These are phyloP conservation scores for Pseudohalonectria lignicola DNA, from an alignment of 2,329 filamentous ascomycete genomes.

Conservation along the genomic window DNA sequence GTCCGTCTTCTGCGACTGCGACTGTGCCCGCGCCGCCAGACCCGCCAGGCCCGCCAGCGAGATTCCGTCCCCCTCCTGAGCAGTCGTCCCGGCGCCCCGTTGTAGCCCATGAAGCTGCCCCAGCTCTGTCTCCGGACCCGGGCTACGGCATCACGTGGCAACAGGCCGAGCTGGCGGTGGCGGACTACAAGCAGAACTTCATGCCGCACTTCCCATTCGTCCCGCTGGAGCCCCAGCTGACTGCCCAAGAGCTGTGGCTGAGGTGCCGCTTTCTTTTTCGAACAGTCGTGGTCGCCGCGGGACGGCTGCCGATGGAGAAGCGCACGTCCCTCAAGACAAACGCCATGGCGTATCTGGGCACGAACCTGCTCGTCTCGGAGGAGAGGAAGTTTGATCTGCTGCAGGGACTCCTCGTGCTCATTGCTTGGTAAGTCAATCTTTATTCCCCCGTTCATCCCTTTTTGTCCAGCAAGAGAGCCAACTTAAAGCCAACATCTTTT, in stretches of 20 bases:
- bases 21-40: too few relatives aligned
- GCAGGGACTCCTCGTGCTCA: slow-evolving; percentile 31
- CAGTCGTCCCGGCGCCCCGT: too few relatives aligned
- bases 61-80: too few relatives aligned
- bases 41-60: too few relatives aligned
- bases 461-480: too few relatives aligned
- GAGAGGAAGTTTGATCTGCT: slow-evolving; percentile 30
- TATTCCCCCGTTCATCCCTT: neutral
- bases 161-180: slow-evolving; percentile 22
- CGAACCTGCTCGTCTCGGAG: slow-evolving; percentile 27
- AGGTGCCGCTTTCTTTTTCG: slow-evolving; percentile 27
- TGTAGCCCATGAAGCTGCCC: too few relatives aligned
- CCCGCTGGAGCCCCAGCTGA: slow-evolving; percentile 15
- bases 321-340: slow-evolving; percentile 27
- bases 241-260: slow-evolving; percentile 17
- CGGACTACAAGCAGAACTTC: slow-evolving; percentile 19
- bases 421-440: slow-evolving; percentile 30
- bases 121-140: slow-evolving; percentile 3
- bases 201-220: slow-evolving; percentile 27
- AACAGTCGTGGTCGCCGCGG: slow-evolving; percentile 24
- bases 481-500: too few relatives aligned
- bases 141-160: slow-evolving; percentile 27
- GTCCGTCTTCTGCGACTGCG: too few relatives aligned
- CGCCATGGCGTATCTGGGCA: slow-evolving; percentile 27
- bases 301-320: slow-evolving; percentile 19